Evolutionary conservation across 768 basidiomycete species (phyloP).

Genomic region (Pisolithus marmoratus): DNA sequence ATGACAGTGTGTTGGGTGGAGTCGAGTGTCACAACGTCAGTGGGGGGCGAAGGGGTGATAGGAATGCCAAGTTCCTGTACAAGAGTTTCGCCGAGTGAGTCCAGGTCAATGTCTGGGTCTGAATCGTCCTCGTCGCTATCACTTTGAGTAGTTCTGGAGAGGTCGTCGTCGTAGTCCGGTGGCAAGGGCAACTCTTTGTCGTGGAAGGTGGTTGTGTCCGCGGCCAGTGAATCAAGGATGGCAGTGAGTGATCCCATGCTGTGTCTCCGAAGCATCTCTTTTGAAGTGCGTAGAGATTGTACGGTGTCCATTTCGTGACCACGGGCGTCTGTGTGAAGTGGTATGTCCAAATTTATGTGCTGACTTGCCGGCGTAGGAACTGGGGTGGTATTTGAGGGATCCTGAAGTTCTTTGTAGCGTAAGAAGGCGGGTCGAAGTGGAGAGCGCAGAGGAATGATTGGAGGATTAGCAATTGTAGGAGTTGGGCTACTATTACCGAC

Average conservation of each 20-base stretch:
- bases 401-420: background rate
- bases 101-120: conserved; percentile 19
- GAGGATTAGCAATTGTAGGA: conserved; percentile 7
- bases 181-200: conserved; percentile 28
- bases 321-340: conserved; percentile 5
- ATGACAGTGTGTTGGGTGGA: conserved; percentile 32
- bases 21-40: conserved; percentile 7
- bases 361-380: conserved; percentile 4
- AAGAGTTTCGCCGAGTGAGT: conserved; percentile 24
- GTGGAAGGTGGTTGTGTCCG: conserved; percentile 16
- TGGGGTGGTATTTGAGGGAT: conserved; percentile 25
- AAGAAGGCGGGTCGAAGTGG: conserved; percentile 27
- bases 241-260: conserved; percentile 28
- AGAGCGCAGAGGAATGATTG: conserved; percentile 26
- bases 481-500: background rate
- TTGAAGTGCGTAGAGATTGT: conserved; percentile 13
- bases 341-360: conserved; percentile 3
- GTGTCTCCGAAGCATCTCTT: conserved; percentile 26
- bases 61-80: conserved; percentile 9
- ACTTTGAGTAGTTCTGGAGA: conserved; percentile 3
- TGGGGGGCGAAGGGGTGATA: conserved; percentile 1
- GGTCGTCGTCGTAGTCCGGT: conserved; percentile 18
- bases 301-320: background rate
- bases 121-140: conserved; percentile 23
- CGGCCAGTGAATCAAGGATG: conserved; percentile 25